A percentile compares a stretch with the other conserved stretches of the same genome.
phyloP scores from a whole-genome alignment of 208 protist species.

The Leishmania amazonensis region DNA sequence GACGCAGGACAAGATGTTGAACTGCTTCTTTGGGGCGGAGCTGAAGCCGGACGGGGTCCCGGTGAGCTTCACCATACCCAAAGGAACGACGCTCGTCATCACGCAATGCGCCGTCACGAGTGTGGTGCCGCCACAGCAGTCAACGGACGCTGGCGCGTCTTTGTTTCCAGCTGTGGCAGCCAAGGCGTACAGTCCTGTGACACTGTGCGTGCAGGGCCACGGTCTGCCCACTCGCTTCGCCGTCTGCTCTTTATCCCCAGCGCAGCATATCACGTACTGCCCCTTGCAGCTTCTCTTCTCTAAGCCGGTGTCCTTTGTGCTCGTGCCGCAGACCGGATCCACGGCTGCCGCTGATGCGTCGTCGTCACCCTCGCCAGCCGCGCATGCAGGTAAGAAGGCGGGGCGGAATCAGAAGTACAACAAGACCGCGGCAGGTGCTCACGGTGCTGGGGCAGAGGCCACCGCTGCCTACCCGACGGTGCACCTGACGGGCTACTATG shows the following conservation, averaged over 20 bases:
- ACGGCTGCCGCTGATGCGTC: background rate
- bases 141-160: slow-evolving; percentile 3
- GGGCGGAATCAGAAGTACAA: slow-evolving; percentile 4
- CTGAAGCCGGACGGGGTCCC: slow-evolving; percentile 56
- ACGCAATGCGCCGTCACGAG: slow-evolving; percentile 75
- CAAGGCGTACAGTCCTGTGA: slow-evolving; percentile 43
- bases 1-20: slow-evolving; percentile 41
- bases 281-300: slow-evolving; percentile 79
- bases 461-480: slow-evolving; percentile 44
- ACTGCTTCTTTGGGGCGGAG: slow-evolving; percentile 86
- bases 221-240: slow-evolving; percentile 55
- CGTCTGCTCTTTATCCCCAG: slow-evolving; percentile 58
- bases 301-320: slow-evolving; percentile 57
- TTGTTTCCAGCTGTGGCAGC: background rate
- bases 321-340: slow-evolving; percentile 37
- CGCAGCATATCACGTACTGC: slow-evolving; percentile 47
- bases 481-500: slow-evolving; percentile 82
- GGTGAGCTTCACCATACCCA: slow-evolving; percentile 64
- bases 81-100: slow-evolving; percentile 62
- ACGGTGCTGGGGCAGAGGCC: background rate
- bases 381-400: slow-evolving; percentile 15
- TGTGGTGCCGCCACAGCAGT: slow-evolving; percentile 26
- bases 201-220: slow-evolving; percentile 74
- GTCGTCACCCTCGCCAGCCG: background rate
- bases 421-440: background rate